Base-by-base conservation (phyloP, 805 yeast species). In the Yamadazyma insecticola region DNA sequence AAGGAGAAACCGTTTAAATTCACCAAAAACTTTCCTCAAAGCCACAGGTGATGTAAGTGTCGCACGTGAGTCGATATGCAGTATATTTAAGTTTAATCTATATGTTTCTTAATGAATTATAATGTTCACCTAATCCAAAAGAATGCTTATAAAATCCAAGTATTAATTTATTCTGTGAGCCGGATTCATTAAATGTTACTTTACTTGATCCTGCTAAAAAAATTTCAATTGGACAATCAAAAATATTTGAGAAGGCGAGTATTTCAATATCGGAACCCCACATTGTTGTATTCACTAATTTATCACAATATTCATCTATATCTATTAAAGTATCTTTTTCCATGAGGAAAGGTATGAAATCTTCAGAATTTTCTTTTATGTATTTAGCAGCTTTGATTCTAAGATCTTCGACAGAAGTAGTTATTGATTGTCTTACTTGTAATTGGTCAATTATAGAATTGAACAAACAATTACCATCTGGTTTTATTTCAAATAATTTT, bases 251-350 rank as follows among this genome's bases (percentile, higher is more conserved):
- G 24, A 89, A 63, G 0, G 97, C 96, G 50, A 85, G 55, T 13
- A 90, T 78, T 61, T 90, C 98, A 64, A 87, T 65, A 47, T 92
- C 97, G 6, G 96, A 92, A 16, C 98, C 98, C 98, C 98, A 90
- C 67, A 84, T 74, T 0, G 95, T 78, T 0, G 96, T 86, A n/a
- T 55, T 64, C 37, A 73, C 82, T 36, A 90, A 67, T 40, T 78
- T 81, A 3, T 63, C 55, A 3, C 85, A 72, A 53, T 92, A 92
- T 14, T 74, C 74, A 22, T 73, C 79, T 17, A 89, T 57, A 41
- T 83, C 82, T 37, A 85, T 44, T 6, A 72, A 62, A 65, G 79
- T 68, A 1, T 89, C 81, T 10, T 60, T 64, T 43, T 87, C 96
- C 48, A 87, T 80, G 42, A 90, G 57, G 47, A 82, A 90, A 11